These are phyloP conservation scores for Gelatoporia subvermispora DNA, from an alignment of 768 basidiomycete species.

Conservation along the genomic window DNA sequence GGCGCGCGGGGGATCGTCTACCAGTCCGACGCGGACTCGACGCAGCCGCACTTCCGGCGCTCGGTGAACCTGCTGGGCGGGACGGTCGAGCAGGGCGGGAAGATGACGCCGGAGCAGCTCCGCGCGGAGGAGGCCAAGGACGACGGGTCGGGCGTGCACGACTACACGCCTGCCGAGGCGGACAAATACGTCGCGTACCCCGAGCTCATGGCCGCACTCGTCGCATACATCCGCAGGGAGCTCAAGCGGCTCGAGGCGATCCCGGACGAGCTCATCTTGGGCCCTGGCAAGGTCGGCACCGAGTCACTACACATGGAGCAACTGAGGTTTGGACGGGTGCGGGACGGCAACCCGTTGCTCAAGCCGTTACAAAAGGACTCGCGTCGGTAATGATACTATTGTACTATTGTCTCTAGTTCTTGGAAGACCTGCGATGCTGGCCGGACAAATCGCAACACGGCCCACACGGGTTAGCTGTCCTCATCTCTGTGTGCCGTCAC, in stretches of 20 bases:
- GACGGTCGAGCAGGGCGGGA: constrained; percentile 53
- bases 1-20: constrained; percentile 67
- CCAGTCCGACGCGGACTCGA: constrained; percentile 15
- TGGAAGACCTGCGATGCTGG: too few species aligned
- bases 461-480: too few species aligned
- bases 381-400: too few species aligned
- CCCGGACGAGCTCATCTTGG: constrained; percentile 35
- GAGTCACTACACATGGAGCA: constrained; percentile 28
- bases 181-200: constrained; percentile 72
- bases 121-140: constrained; percentile 57
- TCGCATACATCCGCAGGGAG: constrained; percentile 69
- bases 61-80: constrained; percentile 71
- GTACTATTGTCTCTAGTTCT: too few species aligned
- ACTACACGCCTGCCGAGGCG: constrained; percentile 55
- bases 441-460: too few species aligned
- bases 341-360: not conserved
- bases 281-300: constrained; percentile 26
- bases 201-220: constrained; percentile 65
- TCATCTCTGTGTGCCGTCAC: too few species aligned
- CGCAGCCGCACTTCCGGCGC: constrained; percentile 42
- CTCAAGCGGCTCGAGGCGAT: constrained; percentile 59
- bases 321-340: constrained; percentile 27
- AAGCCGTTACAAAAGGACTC: too few species aligned
- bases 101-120: constrained; percentile 39
- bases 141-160: constrained; percentile 68